These are phyloP conservation scores for Annulohypoxylon nitens DNA, from an alignment of 495 filamentous ascomycete species.

Conservation along the genomic window DNA sequence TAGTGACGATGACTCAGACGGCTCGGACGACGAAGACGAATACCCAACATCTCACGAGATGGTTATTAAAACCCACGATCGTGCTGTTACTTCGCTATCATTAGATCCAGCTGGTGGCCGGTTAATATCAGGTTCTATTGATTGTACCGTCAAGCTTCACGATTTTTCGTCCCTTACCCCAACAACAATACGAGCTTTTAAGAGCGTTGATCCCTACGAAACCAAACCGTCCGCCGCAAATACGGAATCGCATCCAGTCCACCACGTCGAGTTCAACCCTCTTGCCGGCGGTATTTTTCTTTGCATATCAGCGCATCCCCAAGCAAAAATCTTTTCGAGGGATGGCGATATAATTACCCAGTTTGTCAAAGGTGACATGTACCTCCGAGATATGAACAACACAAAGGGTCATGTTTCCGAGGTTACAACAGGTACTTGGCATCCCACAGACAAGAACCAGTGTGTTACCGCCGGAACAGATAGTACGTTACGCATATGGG, in stretches of 20 bases:
- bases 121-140: constrained; percentile 87
- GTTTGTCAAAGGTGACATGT: constrained; percentile 98
- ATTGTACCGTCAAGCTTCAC: constrained; percentile 91
- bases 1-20: constrained; percentile 66
- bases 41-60: constrained; percentile 95
- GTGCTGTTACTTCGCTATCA: constrained; percentile 84
- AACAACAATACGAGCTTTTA: constrained; percentile 92
- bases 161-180: constrained; percentile 97
- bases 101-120: constrained; percentile 88
- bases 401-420: constrained; percentile 97
- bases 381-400: constrained; percentile 93
- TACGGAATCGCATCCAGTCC: constrained; percentile 86
- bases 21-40: constrained; percentile 84
- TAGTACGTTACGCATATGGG: constrained; percentile 96
- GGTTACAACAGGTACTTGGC: constrained; percentile 88
- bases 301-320: constrained; percentile 85
- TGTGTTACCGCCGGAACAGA: constrained; percentile 93
- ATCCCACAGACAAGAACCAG: constrained; percentile 82
- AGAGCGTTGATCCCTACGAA: constrained; percentile 86
- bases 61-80: constrained; percentile 90
- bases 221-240: constrained; percentile 75
- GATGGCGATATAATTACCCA: constrained; percentile 88
- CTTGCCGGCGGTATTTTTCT: constrained; percentile 84
- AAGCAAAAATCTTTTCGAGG: constrained; percentile 88
- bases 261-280: constrained; percentile 88